Percentiles rank a stretch among this genome's conserved stretches.
Evolutionary conservation across 331 rosid species (phyloP).

Genomic region (Stylosanthes scabra): DNA sequence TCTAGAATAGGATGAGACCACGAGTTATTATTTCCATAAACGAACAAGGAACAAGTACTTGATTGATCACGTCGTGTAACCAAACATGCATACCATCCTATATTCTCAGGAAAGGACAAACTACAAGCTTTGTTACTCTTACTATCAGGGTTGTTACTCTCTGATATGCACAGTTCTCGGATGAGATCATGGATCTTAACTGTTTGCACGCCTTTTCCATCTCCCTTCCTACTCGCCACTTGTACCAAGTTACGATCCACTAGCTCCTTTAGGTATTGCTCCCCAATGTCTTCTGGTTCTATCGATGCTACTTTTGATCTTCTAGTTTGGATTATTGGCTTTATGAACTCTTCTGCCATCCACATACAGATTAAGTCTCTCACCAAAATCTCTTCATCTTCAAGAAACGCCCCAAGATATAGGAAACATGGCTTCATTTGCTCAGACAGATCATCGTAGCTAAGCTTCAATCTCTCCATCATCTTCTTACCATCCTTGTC

Average conservation of each 20-base stretch:
- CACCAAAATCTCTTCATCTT: neutral
- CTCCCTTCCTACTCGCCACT: slow-evolving; percentile 26
- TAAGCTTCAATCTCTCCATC: slow-evolving; percentile 29
- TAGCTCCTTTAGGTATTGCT: slow-evolving; percentile 30
- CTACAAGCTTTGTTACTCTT: neutral
- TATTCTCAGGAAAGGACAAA: neutral
- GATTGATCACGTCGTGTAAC: neutral
- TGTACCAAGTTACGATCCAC: slow-evolving; percentile 38
- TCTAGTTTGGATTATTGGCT: neutral
- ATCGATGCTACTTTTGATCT: too few relatives aligned
- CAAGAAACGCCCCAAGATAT: neutral
- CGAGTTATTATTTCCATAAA: too few relatives aligned
- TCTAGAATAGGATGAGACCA: too few relatives aligned
- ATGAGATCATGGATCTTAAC: slow-evolving; percentile 23
- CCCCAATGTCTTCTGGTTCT: neutral
- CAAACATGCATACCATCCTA: too few relatives aligned
- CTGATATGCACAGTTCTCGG: neutral
- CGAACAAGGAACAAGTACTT: neutral
- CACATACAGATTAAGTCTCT: neutral
- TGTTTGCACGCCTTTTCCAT: slow-evolving; percentile 34
- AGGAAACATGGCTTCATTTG: slow-evolving; percentile 20
- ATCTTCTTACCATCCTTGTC: neutral
- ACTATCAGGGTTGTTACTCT: too few relatives aligned
- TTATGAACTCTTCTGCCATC: slow-evolving; percentile 1
- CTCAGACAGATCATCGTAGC: slow-evolving; percentile 20